Evolutionary conservation across 805 yeast species (phyloP), one percentile per base, ranked within the genome.

Genomic region (Candida coquimbonensis): DNA sequence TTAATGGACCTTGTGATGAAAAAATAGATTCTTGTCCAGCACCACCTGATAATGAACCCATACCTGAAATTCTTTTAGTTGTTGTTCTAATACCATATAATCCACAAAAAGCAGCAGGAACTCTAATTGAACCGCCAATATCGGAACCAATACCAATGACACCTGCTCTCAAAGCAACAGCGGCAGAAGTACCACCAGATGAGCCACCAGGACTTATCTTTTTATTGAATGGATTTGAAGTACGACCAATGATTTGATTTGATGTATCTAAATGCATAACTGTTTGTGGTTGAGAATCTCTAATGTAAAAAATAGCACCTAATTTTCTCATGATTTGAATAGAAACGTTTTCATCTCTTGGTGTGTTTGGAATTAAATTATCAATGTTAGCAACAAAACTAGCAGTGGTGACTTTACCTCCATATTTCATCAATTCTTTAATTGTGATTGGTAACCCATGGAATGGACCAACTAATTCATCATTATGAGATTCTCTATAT

Each of bases 151-250:
- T 67, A 25, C 84, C 90, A 39, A 82, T 53, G 1, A 78, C 74
- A 27, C 84, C 77, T 3, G 78, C 82, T 44, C 73, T 74, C 52
- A 76, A 65, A 2, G 77, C 77, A 45, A 80, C 76, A 47, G 77
- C 64, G 1, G 84, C 80, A 49, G 86, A 82, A 56, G 81, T 87
- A 51, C 88, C 88, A 45, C 87, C 86, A 11, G 84, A 77, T 1
- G 84, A 78, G 17, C 88, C 88, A 49, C 88, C 88, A 2, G 83
- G 70, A 25, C 83, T 74, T 42, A 81, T 63, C 31, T 70, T 66
- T 42, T 78, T 67, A 58, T 82, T 81, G 65, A 62, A 67, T 2
- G 86, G 81, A 56, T 81, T 81, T 49, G 74, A 62, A 4, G 86
- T 73, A 55, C 78, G 67, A 9, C 88, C 88, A 44, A 67, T 71